These are phyloP conservation scores for Collybiopsis luxurians DNA, from an alignment of 768 basidiomycete genomes.

Conservation along the genomic window DNA sequence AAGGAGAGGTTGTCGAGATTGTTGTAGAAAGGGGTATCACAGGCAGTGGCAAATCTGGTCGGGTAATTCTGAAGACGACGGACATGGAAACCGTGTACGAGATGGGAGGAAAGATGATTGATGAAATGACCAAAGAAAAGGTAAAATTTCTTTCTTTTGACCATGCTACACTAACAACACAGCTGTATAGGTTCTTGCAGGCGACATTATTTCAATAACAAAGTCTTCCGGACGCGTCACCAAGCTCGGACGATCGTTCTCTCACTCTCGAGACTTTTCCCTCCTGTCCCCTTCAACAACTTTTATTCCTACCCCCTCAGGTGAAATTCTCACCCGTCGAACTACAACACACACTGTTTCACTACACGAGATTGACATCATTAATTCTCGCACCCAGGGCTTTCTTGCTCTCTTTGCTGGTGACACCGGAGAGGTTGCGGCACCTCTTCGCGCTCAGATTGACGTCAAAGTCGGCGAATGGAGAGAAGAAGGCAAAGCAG, in stretches of 20 bases:
- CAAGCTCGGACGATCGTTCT: constrained; percentile 94
- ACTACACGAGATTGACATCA: constrained; percentile 98
- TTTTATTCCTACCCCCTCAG: constrained; percentile 97
- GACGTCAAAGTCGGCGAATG: constrained; percentile 96
- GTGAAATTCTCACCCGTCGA: constrained; percentile 96
- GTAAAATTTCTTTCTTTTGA: neutral
- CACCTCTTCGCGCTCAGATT: constrained; percentile 94
- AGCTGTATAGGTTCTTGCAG: constrained; percentile 61
- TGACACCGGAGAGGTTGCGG: constrained; percentile 98
- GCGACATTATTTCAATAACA: constrained; percentile 96
- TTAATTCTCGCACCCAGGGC: constrained; percentile 97
- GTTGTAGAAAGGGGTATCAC: constrained; percentile 97
- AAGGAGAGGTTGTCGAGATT: constrained; percentile 98
- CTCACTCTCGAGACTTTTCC: constrained; percentile 83
- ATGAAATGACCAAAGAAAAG: constrained; percentile 95
- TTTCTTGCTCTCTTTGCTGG: constrained; percentile 94
- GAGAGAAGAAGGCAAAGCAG: constrained; percentile 98
- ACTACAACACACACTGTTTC: constrained; percentile 98
- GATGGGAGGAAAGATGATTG: constrained; percentile 98
- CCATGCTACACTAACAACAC: neutral
- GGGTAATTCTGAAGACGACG: constrained; percentile 95
- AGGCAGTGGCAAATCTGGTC: constrained; percentile 96
- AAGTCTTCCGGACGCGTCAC: constrained; percentile 96
- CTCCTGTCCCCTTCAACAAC: constrained; percentile 2
- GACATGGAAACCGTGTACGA: constrained; percentile 99